Percentiles rank a stretch among this genome's conserved stretches.
These are phyloP conservation scores for Orbilia ellipsospora DNA, from an alignment of 2,329 filamentous ascomycete species.

Conservation along the genomic window DNA sequence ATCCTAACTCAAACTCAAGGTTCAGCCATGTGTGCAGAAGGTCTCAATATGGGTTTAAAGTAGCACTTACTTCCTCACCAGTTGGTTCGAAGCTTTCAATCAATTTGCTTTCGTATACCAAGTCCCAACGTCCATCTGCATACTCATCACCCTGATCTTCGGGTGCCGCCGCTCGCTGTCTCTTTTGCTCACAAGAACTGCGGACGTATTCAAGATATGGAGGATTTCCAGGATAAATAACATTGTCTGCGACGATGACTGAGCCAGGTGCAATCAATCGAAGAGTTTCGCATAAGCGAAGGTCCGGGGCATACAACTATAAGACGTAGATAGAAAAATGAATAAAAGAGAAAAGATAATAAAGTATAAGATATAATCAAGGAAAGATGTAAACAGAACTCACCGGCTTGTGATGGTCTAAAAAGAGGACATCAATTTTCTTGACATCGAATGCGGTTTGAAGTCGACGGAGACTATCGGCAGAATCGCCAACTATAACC, in stretches of 20 bases:
- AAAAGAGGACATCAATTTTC: conserved; percentile 77
- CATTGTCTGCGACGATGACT: conserved; percentile 76
- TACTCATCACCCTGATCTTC: not conserved
- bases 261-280: conserved; percentile 72
- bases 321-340: not conserved
- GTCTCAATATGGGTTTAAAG: not conserved
- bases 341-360: not conserved
- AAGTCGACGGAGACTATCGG: conserved; percentile 73
- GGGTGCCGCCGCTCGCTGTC: conserved; percentile 60
- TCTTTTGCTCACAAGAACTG: conserved; percentile 73
- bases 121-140: conserved; percentile 30
- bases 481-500: conserved; percentile 73
- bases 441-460: conserved; percentile 67
- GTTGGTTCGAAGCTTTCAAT: conserved; percentile 55
- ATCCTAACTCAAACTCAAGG: not conserved
- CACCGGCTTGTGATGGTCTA: conserved; percentile 82
- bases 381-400: not conserved
- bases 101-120: conserved; percentile 53
- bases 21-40: not conserved
- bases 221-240: conserved; percentile 77
- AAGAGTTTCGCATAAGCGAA: conserved; percentile 80
- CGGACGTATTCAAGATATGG: conserved; percentile 77
- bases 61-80: conserved; percentile 30
- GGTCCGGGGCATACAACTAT: conserved; percentile 74
- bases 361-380: not conserved